Evolutionary conservation across 345 rosid genomes (phyloP), one percentile per base, ranked within the genome.

Genomic region (Linum lewisii): DNA sequence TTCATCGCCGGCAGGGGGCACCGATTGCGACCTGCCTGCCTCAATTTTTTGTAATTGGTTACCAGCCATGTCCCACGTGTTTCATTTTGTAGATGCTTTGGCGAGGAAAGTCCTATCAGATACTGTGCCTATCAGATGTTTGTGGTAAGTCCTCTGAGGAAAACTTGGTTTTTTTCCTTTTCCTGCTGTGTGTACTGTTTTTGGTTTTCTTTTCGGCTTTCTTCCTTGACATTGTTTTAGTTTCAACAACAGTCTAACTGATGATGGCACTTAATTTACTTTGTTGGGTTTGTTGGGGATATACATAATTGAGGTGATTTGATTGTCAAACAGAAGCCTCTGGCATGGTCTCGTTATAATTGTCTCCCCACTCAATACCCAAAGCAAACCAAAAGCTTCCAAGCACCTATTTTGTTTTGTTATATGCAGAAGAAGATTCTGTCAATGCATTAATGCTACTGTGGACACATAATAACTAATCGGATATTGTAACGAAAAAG

Each of bases 261-360:
- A 16, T 42, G 47, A 42, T 42, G 47, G 47, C 14, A 11, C 18
- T 16, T 42, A 42, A 42, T 54, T 13, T 19, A 32, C 18, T 20
- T 21, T 45, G 62, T 19, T 67, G 37, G 59, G 66, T 63, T 36
- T 66, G 70, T 69, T 62, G 54, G 57, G 58, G 21, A 38, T 23
- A 9, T 21, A 47, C 9, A 55, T 62, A 64, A 61, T 32, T 21
- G 53, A 36, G 65, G 52, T 65, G 72, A 68, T 63, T 70, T 67
- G 77, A 68, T 65, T 73, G 74, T 70, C 55, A 63, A 67, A 63
- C 51, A 63, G 70, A 63, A 59, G 59, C 65, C 19, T 59, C 47
- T 42, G 47, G 51, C 69, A 70, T 68, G 61, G 51, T 42, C 70
- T 63, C 54, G 54, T 69, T 66, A 51, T 68, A 60, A 25, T 63